These are phyloP conservation scores for Fusarium sp. DNA, from an alignment of 2,329 filamentous ascomycete genomes.

Conservation along the genomic window DNA sequence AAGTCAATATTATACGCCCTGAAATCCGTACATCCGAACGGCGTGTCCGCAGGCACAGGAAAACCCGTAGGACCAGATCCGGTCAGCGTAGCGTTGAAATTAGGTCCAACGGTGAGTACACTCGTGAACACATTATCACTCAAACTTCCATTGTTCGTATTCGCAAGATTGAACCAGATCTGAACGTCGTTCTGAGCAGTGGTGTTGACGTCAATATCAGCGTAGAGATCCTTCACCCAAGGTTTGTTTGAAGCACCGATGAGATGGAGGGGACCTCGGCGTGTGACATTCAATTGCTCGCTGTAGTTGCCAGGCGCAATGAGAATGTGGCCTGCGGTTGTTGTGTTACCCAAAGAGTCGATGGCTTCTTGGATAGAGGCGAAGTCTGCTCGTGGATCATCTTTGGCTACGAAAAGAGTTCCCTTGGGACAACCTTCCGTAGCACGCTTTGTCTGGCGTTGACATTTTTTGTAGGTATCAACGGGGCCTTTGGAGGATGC, in stretches of 20 bases:
- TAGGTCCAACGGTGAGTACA: conserved; percentile 72
- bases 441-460: conserved; percentile 27
- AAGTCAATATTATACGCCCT: conserved; percentile 76
- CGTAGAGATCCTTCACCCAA: conserved; percentile 47
- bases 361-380: conserved; percentile 56
- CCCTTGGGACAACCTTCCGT: conserved; percentile 53
- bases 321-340: conserved; percentile 58
- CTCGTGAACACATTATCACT: conserved; percentile 73
- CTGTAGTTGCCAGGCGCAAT: conserved; percentile 70
- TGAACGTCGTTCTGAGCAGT: conserved; percentile 60
- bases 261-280: conserved; percentile 69
- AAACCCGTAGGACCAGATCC: conserved; percentile 72
- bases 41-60: conserved; percentile 68
- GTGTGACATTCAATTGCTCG: conserved; percentile 75
- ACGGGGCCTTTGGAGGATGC: conserved; percentile 19
- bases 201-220: conserved; percentile 58
- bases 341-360: conserved; percentile 51
- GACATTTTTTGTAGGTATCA: conserved; percentile 38
- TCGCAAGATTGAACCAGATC: conserved; percentile 69
- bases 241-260: conserved; percentile 66
- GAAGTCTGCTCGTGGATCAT: conserved; percentile 52
- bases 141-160: conserved; percentile 52
- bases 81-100: conserved; percentile 70
- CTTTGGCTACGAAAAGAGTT: conserved; percentile 57
- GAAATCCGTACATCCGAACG: conserved; percentile 73